Conservation (phyloP, 148 eudicot species). For the Rheum nobile region DNA sequence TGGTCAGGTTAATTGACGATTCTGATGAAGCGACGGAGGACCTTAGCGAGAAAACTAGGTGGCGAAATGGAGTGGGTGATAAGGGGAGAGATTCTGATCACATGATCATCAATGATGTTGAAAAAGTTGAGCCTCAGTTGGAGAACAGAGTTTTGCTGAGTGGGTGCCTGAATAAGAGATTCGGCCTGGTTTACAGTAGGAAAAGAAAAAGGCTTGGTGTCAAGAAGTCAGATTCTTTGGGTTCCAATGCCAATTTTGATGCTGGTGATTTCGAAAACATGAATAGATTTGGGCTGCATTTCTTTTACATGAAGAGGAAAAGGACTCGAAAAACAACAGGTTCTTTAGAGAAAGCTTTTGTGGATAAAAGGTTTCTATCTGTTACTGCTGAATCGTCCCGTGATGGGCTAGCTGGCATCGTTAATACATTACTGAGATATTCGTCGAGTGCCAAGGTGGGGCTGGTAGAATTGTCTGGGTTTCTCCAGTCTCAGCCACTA, state of each 20-base stretch:
- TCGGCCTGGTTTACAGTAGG: constrained; percentile 46
- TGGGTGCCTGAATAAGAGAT: constrained; percentile 11
- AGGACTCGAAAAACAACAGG: constrained; percentile 3
- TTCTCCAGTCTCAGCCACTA: constrained; percentile 23
- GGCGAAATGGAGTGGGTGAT: not conserved
- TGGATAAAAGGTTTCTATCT: constrained; percentile 9
- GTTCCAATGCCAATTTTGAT: not conserved
- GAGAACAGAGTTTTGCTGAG: not conserved
- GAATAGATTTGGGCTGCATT: constrained; percentile 38
- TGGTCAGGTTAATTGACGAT: constrained; percentile 23
- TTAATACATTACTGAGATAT: constrained; percentile 33
- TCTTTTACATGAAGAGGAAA: constrained; percentile 31
- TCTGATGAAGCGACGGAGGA: not conserved
- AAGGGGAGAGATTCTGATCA: not conserved
- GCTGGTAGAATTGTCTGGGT: constrained; percentile 19
- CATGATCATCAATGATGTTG: not conserved
- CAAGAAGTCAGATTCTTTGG: not conserved
- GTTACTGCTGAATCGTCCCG: not conserved
- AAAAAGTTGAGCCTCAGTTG: not conserved
- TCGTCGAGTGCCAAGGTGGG: constrained; percentile 19
- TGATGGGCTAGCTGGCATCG: constrained; percentile 4
- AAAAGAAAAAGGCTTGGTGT: constrained; percentile 40
- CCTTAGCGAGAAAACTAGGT: not conserved
- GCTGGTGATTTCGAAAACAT: not conserved
- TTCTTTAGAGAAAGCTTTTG: not conserved